These are phyloP conservation scores for Yarrowia deformans DNA, from an alignment of 805 yeast species.

Conservation along the genomic window DNA sequence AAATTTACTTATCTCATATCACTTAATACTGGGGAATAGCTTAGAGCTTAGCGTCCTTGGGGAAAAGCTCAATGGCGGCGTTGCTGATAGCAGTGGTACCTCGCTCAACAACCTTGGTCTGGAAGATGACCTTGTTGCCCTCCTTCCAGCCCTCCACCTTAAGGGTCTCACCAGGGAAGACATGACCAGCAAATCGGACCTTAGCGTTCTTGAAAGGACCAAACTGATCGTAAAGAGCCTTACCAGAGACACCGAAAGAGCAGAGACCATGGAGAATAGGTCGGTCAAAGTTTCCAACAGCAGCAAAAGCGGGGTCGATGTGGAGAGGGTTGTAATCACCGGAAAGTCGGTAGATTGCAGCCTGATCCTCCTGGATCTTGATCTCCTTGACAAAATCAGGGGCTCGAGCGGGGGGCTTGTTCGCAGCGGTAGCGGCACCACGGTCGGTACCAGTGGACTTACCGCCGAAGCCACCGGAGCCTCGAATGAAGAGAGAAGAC, in stretches of 20 bases:
- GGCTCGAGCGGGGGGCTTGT: slow-evolving; percentile 64
- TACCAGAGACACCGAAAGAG: slow-evolving; percentile 81
- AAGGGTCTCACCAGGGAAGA: slow-evolving; percentile 92
- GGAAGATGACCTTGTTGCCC: slow-evolving; percentile 75
- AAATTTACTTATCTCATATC: slow-evolving; percentile 28
- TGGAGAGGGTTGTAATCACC: slow-evolving; percentile 97
- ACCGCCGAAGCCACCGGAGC: slow-evolving; percentile 62
- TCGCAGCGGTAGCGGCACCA: slow-evolving; percentile 66
- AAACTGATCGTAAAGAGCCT: slow-evolving; percentile 75
- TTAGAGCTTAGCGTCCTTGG: slow-evolving; percentile 42
- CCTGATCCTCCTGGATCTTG: slow-evolving; percentile 72
- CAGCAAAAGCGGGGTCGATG: slow-evolving; percentile 90
- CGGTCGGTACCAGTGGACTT: slow-evolving; percentile 62
- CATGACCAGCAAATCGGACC: slow-evolving; percentile 88
- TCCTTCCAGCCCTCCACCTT: slow-evolving; percentile 84
- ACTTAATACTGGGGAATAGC: not conserved
- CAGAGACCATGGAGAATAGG: slow-evolving; percentile 96
- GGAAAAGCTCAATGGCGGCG: slow-evolving; percentile 76
- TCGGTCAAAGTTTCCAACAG: slow-evolving; percentile 79
- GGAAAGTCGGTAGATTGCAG: slow-evolving; percentile 86
- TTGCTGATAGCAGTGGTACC: slow-evolving; percentile 78
- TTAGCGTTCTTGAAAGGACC: slow-evolving; percentile 86
- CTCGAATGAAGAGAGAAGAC: slow-evolving; percentile 83
- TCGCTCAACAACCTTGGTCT: slow-evolving; percentile 81
- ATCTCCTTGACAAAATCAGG: slow-evolving; percentile 73